Base-by-base conservation (phyloP, 768 basidiomycete species). In the Russula sp. region DNA sequence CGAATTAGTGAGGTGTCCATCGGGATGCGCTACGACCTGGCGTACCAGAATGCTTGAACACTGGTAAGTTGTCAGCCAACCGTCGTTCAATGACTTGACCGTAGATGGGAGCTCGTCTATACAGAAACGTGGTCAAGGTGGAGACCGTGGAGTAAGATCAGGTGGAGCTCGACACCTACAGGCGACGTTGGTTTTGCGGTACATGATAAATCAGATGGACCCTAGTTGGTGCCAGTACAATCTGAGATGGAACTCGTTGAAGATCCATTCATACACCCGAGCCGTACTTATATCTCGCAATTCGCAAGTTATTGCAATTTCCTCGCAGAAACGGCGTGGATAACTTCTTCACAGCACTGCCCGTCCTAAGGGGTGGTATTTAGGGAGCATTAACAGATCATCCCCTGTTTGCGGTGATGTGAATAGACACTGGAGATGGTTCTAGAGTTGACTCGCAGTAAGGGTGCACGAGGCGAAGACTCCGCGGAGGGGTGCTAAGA, bases 51-150 rank as follows among this genome's bases (percentile, higher is more conserved):
- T 34, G 3, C 59, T 55, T 32, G 66, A 59, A 53, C 63, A 59
- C 35, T 66, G 65, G 49, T 63, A 66, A 6, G 62, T 66, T 35
- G 62, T 35, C 34, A 66, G 35, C 65, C 65, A 66, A 35, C 65
- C 48, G 16, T 64, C 65, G 27, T 66, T 66, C 42, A 66, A 35
- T 9, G 65, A 63, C 32, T 66, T 66, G 40, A 66, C 53, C 3
- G 65, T 66, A 47, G 65, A 55, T 4, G 65, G 65, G 31, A 66
- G 65, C 22, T 66, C 65, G 53, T 66, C 65, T 66, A 7, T 20
- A 39, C 13, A 32, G 51, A 52, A 48, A 22, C 47, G 42, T 35
- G 51, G 61, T 63, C 51, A 55, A 6, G 35, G n/a, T 31, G 22
- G n/a, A n/a, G n/a, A n/a, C n/a, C n/a, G n/a, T n/a, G n/a, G 18